Evolutionary conservation across 1,284 basidiomycete species (phyloP), one percentile per base, ranked within the genome.

Genomic region (Trametes pubescens): DNA sequence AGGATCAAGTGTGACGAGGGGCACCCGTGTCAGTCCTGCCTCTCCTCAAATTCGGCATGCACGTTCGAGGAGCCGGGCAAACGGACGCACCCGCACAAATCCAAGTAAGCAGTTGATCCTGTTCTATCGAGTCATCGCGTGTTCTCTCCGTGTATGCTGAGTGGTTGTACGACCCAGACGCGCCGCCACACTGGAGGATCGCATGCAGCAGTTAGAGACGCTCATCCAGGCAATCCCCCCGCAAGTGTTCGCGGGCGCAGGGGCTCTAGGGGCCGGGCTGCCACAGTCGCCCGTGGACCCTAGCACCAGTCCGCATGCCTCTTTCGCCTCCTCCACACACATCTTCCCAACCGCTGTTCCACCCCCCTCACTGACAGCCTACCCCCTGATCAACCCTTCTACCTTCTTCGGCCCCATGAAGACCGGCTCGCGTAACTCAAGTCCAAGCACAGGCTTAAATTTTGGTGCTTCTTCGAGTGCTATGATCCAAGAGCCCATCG

Each of bases 31-130:
- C 91, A 93, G 78, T 91, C 91, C 11, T 93, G 91, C 76, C 76
- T 92, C 22, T 87, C 89, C 5, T 90, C 91, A 18, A 90, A 83
- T 70, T 92, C 91, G 4, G 78, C 90, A 11, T 93, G 91, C 69
- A 93, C 92, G 0, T 93, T 93, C 70, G 91, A 93, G 75, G 91
- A 93, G 76, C 89, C 90, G 4, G 91, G 91, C 2, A 93, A 93
- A 78, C 81, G 91, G 65, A 90, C 88, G 0, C 90, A 92, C 72
- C 89, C 91, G 38, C 91, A 93, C 78, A 93, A 93, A 76, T 93
- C 91, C 70, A 93, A 91, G 90, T 91, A 70, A 69, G 87, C 18
- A 16, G 18, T 43, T 16, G 37, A 11, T 38, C 37, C 14, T 11
- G 10, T 38, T 13, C 14, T 38, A 16, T 38, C 37, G 37, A 32